Evolutionary conservation across 2,329 filamentous ascomycete species (phyloP), one percentile per base, ranked within the genome.

Genomic region (Aspergillus sergii): DNA sequence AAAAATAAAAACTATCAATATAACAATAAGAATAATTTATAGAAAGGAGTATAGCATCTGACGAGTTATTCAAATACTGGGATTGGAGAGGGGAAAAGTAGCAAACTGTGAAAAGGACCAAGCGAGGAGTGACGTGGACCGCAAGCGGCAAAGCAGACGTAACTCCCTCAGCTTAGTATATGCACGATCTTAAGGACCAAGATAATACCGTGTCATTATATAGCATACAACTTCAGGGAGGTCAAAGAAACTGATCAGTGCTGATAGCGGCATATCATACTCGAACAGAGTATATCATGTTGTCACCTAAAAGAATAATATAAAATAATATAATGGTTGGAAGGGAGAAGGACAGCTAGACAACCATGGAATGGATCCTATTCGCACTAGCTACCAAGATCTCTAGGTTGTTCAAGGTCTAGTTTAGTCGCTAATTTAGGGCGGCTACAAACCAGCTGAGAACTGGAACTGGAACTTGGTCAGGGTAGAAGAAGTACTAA

Each of bases 121-220:
- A 12, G 39, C n/a, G 12, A 57, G n/a, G 34, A 54, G 32, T 59
- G 58, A 54, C 58, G 48, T 59, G 48, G 48, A 51, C 57, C 14
- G 43, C 19, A 23, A 45, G 43, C 43, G 43, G 43, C n/a, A 45
- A 34, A 34, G 32, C 32, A 34, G 12, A 34, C 12, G 4, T 34
- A 14, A 11, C 11, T 34, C 12, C 30, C 30, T 32, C 30, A 32
- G 30, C 30, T 28, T 28, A 28, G 26, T 32, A 32, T 32, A 32
- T 32, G 9, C 30, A 32, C 9, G 1, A 32, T 11, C 26, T 28
- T 28, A 32, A 32, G 9, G 30, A 11, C 30, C 9, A 32, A 32
- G 10, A 32, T 32, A 32, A 32, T 32, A 32, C 30, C 30, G 9
- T 36, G 14, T 16, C 34, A 7, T 2, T 16, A 36, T 36, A 36